Evolutionary conservation across 768 basidiomycete species (phyloP).

Genomic region (Lactarius sp.): DNA sequence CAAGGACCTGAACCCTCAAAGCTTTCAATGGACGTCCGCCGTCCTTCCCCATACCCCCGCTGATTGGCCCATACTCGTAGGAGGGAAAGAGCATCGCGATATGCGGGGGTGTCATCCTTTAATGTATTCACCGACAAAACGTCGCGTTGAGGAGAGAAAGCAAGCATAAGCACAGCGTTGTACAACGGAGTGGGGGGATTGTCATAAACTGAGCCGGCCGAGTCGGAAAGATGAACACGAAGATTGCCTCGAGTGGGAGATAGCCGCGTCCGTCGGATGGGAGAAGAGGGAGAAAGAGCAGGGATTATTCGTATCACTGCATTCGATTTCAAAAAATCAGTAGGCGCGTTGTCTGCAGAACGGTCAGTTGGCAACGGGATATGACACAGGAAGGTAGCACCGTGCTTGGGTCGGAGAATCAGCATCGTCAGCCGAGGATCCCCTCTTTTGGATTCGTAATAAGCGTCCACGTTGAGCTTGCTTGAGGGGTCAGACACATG

Average conservation of each 20-base stretch:
- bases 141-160: slow-evolving; percentile 44
- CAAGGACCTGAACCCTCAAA: slow-evolving; percentile 63
- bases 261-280: slow-evolving; percentile 62
- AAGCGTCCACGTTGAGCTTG: slow-evolving; percentile 51
- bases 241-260: slow-evolving; percentile 73
- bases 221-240: slow-evolving; percentile 36
- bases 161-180: slow-evolving; percentile 64
- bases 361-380: not conserved
- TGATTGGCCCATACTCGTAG: slow-evolving; percentile 90
- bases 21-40: slow-evolving; percentile 54
- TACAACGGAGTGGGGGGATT: slow-evolving; percentile 68
- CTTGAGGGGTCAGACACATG: slow-evolving; percentile 45
- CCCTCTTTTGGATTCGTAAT: slow-evolving; percentile 51
- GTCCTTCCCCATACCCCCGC: slow-evolving; percentile 66
- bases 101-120: slow-evolving; percentile 49
- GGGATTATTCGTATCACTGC: slow-evolving; percentile 73
- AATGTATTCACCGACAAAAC: slow-evolving; percentile 44
- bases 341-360: slow-evolving; percentile 43
- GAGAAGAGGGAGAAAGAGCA: slow-evolving; percentile 50
- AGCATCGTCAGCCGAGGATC: slow-evolving; percentile 66
- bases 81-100: slow-evolving; percentile 68
- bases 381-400: slow-evolving; percentile 32
- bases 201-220: slow-evolving; percentile 27
- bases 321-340: slow-evolving; percentile 63
- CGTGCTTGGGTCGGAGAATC: slow-evolving; percentile 51